Evolutionary conservation across 768 basidiomycete genomes (phyloP), one percentile per base, ranked within the genome.

Genomic region (Butyriboletus loyo): DNA sequence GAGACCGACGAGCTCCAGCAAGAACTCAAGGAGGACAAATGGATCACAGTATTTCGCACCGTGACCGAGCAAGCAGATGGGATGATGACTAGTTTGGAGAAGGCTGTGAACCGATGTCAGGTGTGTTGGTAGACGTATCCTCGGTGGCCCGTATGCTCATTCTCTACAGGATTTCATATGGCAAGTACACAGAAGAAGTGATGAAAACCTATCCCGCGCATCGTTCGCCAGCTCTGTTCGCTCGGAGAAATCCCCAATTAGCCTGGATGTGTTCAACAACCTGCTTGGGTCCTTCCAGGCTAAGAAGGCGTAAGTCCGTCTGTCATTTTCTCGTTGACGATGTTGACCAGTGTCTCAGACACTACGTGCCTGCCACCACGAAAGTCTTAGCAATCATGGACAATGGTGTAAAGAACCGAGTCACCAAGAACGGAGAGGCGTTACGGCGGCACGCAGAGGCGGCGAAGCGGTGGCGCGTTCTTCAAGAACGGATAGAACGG

Each of bases 11-110:
- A 86, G 25, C 72, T 98, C 52, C 78, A 87, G 56, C 92, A 95
- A 63, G 97, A 99, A 71, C 76, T 98, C 57, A 94, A 91, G 72
- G 96, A 98, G 70, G 96, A 98, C 72, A 95, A 95, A 62, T 97
- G 92, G 92, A 78, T 98, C 61, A 89, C 88, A 11, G 91, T 98
- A 21, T 98, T 98, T 72, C 82, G 94, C 58, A 95, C 91, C 6
- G 90, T 93, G 52, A 86, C 92, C 38, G 88, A 94, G 63, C 95
- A 98, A 68, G 95, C 96, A 38, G 92, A 94, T 66, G 92, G 92
- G 24, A 97, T 98, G 96, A 96, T 98, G 92, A 83, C 83, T 27
- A 91, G 90, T 63, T 73, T 99, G 59, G 92, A 98, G 73, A 98
- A 96, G 69, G 92, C 90, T 9, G 85, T 96, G 39, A 85, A 85